These are phyloP conservation scores for Lanmaoa rubissima DNA, from an alignment of 768 basidiomycete species.

Conservation along the genomic window DNA sequence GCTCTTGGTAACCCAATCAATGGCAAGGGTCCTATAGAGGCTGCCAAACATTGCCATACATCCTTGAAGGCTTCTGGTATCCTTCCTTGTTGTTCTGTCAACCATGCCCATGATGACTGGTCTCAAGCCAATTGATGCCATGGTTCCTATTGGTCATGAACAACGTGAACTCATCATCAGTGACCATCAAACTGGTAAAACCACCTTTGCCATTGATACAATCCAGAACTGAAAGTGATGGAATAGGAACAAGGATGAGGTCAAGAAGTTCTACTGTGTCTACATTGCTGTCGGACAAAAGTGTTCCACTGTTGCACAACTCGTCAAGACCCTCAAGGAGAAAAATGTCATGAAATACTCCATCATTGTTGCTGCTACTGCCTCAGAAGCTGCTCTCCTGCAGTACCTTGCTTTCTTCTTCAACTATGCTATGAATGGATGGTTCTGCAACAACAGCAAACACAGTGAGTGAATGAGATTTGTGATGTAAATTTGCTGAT, in stretches of 20 bases:
- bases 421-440: slow-evolving; percentile 99
- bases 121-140: slow-evolving; percentile 99
- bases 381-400: slow-evolving; percentile 97
- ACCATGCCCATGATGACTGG: slow-evolving; percentile 99
- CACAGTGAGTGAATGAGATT: slow-evolving; percentile 61
- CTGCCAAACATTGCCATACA: slow-evolving; percentile 92
- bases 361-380: slow-evolving; percentile 98
- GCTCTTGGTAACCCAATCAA: slow-evolving; percentile 99
- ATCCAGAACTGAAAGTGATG: slow-evolving; percentile 99
- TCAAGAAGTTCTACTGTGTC: slow-evolving; percentile 99
- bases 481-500: slow-evolving; percentile 10
- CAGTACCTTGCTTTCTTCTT: slow-evolving; percentile 99
- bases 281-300: slow-evolving; percentile 99
- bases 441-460: slow-evolving; percentile 99
- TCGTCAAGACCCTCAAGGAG: slow-evolving; percentile 99
- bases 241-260: slow-evolving; percentile 97
- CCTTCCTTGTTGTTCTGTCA: slow-evolving; percentile 97
- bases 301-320: slow-evolving; percentile 98
- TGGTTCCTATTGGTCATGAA: slow-evolving; percentile 99
- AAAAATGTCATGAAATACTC: slow-evolving; percentile 99
- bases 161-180: slow-evolving; percentile 99
- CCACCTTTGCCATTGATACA: slow-evolving; percentile 98
- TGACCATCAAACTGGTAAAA: slow-evolving; percentile 99
- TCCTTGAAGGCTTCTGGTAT: slow-evolving; percentile 99
- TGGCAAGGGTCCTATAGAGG: slow-evolving; percentile 96